phyloP scores from a whole-genome alignment of 306 rosid species.

The Luffa aegyptiaca region DNA sequence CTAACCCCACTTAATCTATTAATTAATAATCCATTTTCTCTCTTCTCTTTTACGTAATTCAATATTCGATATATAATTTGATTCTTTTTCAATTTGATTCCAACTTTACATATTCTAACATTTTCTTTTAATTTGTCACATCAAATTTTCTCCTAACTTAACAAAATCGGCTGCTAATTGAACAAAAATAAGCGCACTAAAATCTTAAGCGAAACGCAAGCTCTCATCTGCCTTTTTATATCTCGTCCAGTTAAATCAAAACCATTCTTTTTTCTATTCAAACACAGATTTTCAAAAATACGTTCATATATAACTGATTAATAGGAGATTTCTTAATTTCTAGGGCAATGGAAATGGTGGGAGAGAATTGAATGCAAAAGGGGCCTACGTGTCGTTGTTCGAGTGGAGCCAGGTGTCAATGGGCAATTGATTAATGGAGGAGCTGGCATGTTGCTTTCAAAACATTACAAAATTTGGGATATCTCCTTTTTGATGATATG shows the following conservation, averaged over 20 bases:
- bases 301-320: too few species aligned
- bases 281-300: too few species aligned
- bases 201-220: too few species aligned
- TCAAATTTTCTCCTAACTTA: neutral
- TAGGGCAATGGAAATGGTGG: neutral
- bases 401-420: neutral
- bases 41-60: neutral
- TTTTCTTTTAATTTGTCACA: neutral
- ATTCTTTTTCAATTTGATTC: neutral
- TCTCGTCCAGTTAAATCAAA: too few species aligned
- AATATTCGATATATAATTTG: neutral
- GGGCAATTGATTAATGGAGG: neutral
- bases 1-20: neutral
- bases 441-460: neutral
- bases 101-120: neutral
- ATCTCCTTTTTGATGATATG: neutral
- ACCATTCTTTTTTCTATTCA: too few species aligned
- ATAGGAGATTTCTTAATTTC: neutral
- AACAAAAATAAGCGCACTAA: too few species aligned
- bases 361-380: neutral
- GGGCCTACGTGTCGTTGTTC: neutral
- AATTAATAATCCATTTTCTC: neutral
- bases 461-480: neutral
- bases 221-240: too few species aligned
- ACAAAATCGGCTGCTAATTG: neutral